Percentiles rank a stretch among this genome's conserved stretches.
Conservation (phyloP, 495 filamentous ascomycete species). For the Hyaloscypha finlandica region DNA sequence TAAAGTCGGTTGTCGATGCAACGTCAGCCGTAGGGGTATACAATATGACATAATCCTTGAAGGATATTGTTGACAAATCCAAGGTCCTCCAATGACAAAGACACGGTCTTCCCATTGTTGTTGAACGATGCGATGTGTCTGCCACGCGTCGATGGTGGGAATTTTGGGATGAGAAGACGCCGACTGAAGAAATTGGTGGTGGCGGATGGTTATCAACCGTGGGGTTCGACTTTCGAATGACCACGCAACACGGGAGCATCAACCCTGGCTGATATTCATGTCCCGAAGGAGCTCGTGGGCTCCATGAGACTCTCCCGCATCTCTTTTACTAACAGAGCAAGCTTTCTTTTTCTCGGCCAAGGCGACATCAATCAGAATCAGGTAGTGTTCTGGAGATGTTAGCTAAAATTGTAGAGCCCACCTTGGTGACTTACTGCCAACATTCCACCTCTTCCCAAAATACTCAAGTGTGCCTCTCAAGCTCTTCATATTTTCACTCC, state of each 20-base stretch:
- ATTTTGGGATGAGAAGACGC: slow-evolving; percentile 54
- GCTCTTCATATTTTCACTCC: slow-evolving; percentile 17
- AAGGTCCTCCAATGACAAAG: slow-evolving; percentile 45
- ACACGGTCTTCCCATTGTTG: slow-evolving; percentile 47
- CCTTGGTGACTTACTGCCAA: slow-evolving; percentile 20
- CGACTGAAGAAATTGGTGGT: slow-evolving; percentile 52
- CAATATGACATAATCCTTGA: slow-evolving; percentile 20
- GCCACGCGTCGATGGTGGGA: slow-evolving; percentile 58
- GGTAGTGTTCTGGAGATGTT: slow-evolving; percentile 15
- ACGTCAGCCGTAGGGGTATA: slow-evolving; percentile 53
- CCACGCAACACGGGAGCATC: not conserved
- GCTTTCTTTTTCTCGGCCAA: not conserved
- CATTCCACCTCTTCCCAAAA: slow-evolving; percentile 22
- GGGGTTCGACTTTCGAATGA: slow-evolving; percentile 22
- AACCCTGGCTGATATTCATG: not conserved
- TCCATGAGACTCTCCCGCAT: not conserved
- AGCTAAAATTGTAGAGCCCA: not conserved
- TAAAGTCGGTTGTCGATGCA: slow-evolving; percentile 47
- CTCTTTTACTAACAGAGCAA: not conserved
- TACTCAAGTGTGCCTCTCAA: slow-evolving; percentile 17
- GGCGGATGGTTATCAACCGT: slow-evolving; percentile 47
- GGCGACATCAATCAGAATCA: slow-evolving; percentile 15
- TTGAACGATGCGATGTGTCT: slow-evolving; percentile 51
- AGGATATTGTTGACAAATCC: not conserved
- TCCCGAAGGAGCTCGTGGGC: not conserved